A percentile compares a stretch with the other conserved stretches of the same genome.
phyloP scores from a whole-genome alignment of 306 rosid genomes.

The Vigna reflexopilosa region DNA sequence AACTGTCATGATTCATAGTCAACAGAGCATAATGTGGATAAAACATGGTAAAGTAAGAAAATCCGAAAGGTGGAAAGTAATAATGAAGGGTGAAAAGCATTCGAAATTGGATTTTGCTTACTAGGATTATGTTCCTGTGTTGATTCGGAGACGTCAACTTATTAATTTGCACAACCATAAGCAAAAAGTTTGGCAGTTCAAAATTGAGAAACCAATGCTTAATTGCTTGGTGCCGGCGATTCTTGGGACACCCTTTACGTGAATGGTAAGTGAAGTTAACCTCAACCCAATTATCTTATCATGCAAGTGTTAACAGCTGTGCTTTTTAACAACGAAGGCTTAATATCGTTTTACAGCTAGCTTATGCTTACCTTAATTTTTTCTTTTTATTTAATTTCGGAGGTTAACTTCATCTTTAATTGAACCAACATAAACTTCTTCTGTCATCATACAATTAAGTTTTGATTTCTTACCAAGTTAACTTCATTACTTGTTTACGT shows the following conservation, averaged over 20 bases:
- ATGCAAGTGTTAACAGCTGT: slow-evolving; percentile 57
- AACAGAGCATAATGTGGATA: slow-evolving; percentile 36
- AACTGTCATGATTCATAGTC: slow-evolving; percentile 47
- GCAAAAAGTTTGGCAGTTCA: slow-evolving; percentile 42
- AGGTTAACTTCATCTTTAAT: slow-evolving; percentile 23
- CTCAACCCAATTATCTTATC: slow-evolving; percentile 48
- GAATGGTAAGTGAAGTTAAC: slow-evolving; percentile 74
- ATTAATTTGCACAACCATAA: slow-evolving; percentile 38
- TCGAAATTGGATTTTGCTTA: slow-evolving; percentile 38
- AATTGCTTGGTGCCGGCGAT: slow-evolving; percentile 63
- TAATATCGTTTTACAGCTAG: slow-evolving; percentile 20
- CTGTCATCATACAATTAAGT: background rate
- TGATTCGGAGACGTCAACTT: slow-evolving; percentile 42
- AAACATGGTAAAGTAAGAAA: slow-evolving; percentile 22
- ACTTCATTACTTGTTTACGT: slow-evolving; percentile 8
- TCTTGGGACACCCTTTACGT: slow-evolving; percentile 64
- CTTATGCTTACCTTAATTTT: background rate
- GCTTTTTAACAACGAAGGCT: background rate
- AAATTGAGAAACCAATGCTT: slow-evolving; percentile 39
- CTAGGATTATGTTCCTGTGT: background rate
- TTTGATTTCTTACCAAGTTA: slow-evolving; percentile 1
- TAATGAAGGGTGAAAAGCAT: slow-evolving; percentile 47
- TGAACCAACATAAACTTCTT: slow-evolving; percentile 8
- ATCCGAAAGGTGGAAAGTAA: slow-evolving; percentile 33
- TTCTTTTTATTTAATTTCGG: background rate